phyloP scores from a whole-genome alignment of 345 rosid species.

The Murraya paniculata region DNA sequence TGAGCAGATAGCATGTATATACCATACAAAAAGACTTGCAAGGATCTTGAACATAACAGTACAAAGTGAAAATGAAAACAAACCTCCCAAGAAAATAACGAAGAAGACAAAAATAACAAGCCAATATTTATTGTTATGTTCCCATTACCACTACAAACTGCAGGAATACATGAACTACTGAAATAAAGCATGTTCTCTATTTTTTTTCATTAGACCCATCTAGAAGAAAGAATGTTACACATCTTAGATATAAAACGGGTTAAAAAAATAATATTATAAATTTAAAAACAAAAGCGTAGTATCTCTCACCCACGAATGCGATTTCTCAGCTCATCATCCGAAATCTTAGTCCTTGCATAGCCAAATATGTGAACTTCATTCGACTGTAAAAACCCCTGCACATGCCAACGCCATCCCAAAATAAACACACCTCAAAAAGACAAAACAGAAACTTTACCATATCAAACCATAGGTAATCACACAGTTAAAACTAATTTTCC shows the following conservation, averaged over 20 bases:
- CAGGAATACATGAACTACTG: not conserved
- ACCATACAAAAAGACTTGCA: not conserved
- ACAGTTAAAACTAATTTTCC: not conserved
- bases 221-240: not conserved
- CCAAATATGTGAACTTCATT: constrained; percentile 91
- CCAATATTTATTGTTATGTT: not conserved
- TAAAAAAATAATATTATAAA: not conserved
- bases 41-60: not conserved
- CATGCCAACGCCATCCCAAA: constrained; percentile 13
- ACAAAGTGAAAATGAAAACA: not conserved
- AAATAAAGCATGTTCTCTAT: not conserved
- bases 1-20: not conserved
- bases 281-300: not conserved
- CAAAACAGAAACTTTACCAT: not conserved
- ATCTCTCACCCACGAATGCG: constrained; percentile 66
- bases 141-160: not conserved
- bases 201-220: not conserved
- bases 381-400: constrained; percentile 76
- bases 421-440: not conserved
- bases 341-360: constrained; percentile 86
- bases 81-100: not conserved
- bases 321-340: constrained; percentile 67
- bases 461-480: not conserved
- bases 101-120: not conserved
- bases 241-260: not conserved